Base-by-base conservation (phyloP, 225 moss, liverwort and hornwort species). In the Physcomitrium patens region DNA sequence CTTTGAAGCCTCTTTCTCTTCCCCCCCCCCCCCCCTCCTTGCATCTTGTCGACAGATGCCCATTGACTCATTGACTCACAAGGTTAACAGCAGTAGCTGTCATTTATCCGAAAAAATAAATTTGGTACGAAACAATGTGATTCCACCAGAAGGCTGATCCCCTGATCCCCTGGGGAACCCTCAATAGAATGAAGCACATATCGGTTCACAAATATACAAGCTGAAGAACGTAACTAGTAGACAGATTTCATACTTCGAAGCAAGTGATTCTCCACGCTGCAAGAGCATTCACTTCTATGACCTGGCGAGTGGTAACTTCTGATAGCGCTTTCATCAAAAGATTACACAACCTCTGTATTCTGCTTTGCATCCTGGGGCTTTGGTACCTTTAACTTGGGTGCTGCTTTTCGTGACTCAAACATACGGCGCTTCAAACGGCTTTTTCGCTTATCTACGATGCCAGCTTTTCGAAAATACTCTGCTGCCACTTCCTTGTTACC, bases 341-440 rank as follows among this genome's bases (percentile, higher is more conserved):
- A 51, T 71, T 60, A 48, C 37, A 16, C 76, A 76, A 58, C 72
- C 60, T 53, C 63, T 69, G 72, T 57, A 27, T 37, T 37, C 31
- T 37, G 31, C 31, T 37, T 37, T 7, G 31, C 31, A 37, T 37
- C 31, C 31, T 67, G 80, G 0, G 73, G 41, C 67, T 77, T 76
- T 12, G 77, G 75, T 60, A 5, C 12, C 65, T 74, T 73, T 1
- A 73, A 69, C 49, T 82, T 82, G 0, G 70, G 70, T 20, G 76
- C 85, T 20, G 62, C 76, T 80, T 92, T 96, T 16, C 93, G 85
- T 0, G 92, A 90, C 81, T 89, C 83, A 37, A 96, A 96, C 72
- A 89, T 92, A 56, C 89, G 86, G 59, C 82, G 82, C 77, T 90
- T 91, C 65, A 92, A 81, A 42, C 86, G 79, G 68, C 86, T 93